Percentiles rank a stretch among this genome's conserved stretches.
phyloP scores from a whole-genome alignment of 768 basidiomycete species.

The Polyporus arcularius region DNA sequence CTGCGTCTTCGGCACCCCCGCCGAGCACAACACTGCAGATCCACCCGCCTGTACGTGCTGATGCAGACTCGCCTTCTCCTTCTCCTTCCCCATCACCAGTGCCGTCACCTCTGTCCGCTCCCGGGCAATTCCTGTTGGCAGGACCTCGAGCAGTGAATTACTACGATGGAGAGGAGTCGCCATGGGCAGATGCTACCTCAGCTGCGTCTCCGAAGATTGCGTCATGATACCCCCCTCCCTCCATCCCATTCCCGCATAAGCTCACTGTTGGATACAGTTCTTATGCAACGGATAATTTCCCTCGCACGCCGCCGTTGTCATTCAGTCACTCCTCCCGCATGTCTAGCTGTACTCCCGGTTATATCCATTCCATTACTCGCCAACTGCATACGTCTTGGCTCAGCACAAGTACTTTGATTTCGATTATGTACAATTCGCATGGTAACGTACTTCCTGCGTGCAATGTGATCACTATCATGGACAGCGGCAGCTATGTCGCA shows the following conservation, averaged over 20 bases:
- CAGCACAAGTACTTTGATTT: slow-evolving; percentile 3
- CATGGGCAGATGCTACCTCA: slow-evolving; percentile 30
- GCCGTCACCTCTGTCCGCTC: slow-evolving; percentile 24
- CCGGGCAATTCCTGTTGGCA: slow-evolving; percentile 20
- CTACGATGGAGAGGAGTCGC: slow-evolving; percentile 29
- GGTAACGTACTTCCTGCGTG: slow-evolving; percentile 13
- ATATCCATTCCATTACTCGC: background rate
- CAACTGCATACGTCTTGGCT: slow-evolving; percentile 1
- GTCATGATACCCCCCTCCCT: slow-evolving; percentile 11
- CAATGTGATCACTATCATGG: background rate
- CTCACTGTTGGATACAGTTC: background rate
- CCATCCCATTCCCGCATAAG: too few species aligned
- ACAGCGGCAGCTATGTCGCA: background rate
- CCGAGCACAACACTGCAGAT: background rate
- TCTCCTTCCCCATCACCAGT: slow-evolving; percentile 18
- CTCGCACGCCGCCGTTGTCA: background rate
- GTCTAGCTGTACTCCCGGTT: background rate
- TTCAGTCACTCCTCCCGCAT: background rate
- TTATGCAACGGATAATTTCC: background rate
- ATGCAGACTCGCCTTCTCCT: slow-evolving; percentile 9
- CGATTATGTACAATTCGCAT: slow-evolving; percentile 18
- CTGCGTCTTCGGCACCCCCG: background rate
- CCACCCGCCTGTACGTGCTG: background rate
- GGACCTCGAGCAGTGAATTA: slow-evolving; percentile 22
- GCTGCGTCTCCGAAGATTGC: slow-evolving; percentile 15